Percentiles rank a stretch among this genome's conserved stretches.
These are phyloP conservation scores for Cladorrhinum sp. DNA, from an alignment of 2,329 filamentous ascomycete species.

Conservation along the genomic window DNA sequence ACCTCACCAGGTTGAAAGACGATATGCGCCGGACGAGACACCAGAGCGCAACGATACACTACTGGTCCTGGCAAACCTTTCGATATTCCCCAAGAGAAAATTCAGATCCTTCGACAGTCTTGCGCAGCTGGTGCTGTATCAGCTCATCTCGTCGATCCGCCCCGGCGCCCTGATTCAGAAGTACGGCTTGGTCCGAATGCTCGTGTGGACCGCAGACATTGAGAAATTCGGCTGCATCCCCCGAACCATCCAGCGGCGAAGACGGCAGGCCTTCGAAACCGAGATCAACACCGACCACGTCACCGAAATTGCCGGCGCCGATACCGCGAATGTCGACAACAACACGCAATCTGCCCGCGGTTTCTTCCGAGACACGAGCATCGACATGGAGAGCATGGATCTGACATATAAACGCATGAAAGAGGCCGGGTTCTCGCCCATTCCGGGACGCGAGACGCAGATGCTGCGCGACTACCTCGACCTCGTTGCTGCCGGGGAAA, in stretches of 20 bases:
- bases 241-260: conserved; percentile 52
- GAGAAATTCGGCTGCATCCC: conserved; percentile 62
- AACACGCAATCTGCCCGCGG: not conserved
- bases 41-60: conserved; percentile 66
- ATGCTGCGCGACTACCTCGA: conserved; percentile 28
- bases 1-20: conserved; percentile 48
- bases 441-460: conserved; percentile 42
- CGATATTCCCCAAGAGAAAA: conserved; percentile 48
- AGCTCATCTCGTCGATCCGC: conserved; percentile 59
- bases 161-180: conserved; percentile 62
- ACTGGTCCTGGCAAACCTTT: conserved; percentile 68
- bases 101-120: conserved; percentile 56
- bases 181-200: conserved; percentile 76
- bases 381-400: conserved; percentile 47
- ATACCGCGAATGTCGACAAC: conserved; percentile 8
- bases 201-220: conserved; percentile 66
- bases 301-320: conserved; percentile 48
- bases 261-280: conserved; percentile 54
- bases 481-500: conserved; percentile 17
- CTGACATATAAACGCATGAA: conserved; percentile 47
- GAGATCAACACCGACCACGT: conserved; percentile 61
- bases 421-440: conserved; percentile 40
- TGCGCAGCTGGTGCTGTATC: conserved; percentile 55
- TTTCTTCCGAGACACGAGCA: conserved; percentile 28
- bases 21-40: conserved; percentile 37